These are phyloP conservation scores for Apocynum venetum DNA, from an alignment of 257 asterid genomes.

Conservation along the genomic window DNA sequence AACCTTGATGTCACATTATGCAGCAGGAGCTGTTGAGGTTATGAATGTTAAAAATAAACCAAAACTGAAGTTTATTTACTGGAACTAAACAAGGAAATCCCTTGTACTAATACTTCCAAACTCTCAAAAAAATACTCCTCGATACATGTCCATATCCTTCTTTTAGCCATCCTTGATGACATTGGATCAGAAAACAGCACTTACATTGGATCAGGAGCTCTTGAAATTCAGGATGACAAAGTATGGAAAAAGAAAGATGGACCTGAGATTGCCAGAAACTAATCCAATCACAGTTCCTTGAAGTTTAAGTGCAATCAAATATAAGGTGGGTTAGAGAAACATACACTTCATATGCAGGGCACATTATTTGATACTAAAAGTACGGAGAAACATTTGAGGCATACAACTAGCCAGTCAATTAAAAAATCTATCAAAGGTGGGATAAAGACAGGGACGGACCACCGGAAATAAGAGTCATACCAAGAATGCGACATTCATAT, in stretches of 20 bases:
- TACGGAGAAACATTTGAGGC: conserved; percentile 21
- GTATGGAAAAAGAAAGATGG: conserved; percentile 5
- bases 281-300: conserved; percentile 19
- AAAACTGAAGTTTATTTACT: background rate
- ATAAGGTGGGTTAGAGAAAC: conserved; percentile 8
- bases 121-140: background rate
- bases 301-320: conserved; percentile 1
- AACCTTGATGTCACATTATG: background rate
- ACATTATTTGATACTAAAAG: conserved; percentile 18
- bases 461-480: conserved; percentile 37
- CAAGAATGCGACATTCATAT: conserved; percentile 43
- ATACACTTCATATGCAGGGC: conserved; percentile 1
- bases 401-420: conserved; percentile 27
- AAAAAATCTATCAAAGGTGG: conserved; percentile 27
- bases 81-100: background rate
- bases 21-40: background rate
- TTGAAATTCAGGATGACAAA: background rate
- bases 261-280: conserved; percentile 14
- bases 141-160: conserved; percentile 6
- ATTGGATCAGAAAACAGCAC: background rate
- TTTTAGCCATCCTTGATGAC: background rate
- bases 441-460: conserved; percentile 48
- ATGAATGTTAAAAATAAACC: conserved; percentile 1
- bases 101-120: background rate
- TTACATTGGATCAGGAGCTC: no score